Percentiles rank a stretch among this genome's conserved stretches.
Evolutionary conservation across 2,329 filamentous ascomycete species (phyloP).

Genomic region (Nigrospora sphaerica): DNA sequence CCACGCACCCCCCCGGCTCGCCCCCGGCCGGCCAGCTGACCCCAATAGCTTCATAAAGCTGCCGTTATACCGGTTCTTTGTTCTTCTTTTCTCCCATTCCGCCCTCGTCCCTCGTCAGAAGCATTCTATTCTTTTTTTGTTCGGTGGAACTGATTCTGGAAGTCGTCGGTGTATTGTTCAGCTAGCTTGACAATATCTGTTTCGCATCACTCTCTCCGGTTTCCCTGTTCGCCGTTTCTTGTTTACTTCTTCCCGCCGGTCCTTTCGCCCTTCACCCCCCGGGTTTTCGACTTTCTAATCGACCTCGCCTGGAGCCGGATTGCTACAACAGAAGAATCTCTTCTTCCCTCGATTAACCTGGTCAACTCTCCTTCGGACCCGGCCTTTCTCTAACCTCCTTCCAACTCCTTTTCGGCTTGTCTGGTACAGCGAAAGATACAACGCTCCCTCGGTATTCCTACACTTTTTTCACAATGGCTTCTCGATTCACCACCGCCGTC

Average conservation of each 20-base stretch:
- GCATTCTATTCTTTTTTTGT: conserved; percentile 2
- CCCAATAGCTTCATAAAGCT: neutral
- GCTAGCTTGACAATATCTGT: neutral
- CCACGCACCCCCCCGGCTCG: no score
- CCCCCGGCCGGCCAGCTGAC: no score
- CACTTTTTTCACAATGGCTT: conserved; percentile 16
- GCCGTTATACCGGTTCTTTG: neutral
- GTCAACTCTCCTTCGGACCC: neutral
- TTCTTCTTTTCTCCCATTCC: neutral
- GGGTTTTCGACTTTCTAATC: no score
- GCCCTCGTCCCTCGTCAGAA: conserved; percentile 1
- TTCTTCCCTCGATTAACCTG: neutral
- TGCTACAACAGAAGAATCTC: neutral
- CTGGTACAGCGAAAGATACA: conserved; percentile 14
- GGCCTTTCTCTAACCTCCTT: neutral
- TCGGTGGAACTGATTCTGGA: conserved; percentile 2
- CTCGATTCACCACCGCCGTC: conserved; percentile 14
- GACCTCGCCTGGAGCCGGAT: conserved; percentile 1
- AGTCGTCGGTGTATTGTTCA: conserved; percentile 1
- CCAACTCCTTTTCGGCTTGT: conserved; percentile 10
- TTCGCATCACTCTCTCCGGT: neutral
- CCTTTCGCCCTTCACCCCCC: neutral
- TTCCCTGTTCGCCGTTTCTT: neutral
- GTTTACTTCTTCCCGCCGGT: neutral
- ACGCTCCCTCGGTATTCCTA: neutral